These are phyloP conservation scores for Margaritispora aquatica DNA, from an alignment of 495 filamentous ascomycete genomes.

Conservation along the genomic window DNA sequence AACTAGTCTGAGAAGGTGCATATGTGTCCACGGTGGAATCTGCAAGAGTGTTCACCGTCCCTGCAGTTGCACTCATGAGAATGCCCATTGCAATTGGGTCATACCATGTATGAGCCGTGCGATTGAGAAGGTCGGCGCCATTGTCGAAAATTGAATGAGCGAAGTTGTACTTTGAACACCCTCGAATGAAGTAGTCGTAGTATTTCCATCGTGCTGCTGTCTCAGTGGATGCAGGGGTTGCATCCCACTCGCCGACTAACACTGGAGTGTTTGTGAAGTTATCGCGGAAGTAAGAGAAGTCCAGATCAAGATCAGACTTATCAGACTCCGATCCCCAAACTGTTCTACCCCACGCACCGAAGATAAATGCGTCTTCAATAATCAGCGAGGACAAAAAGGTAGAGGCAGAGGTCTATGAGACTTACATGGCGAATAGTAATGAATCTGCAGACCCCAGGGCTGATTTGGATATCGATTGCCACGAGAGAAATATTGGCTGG, in stretches of 20 bases:
- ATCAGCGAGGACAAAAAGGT: not conserved
- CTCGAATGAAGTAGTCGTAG: constrained; percentile 45
- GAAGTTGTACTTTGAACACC: constrained; percentile 38
- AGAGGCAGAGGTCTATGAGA: not conserved
- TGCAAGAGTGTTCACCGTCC: constrained; percentile 43
- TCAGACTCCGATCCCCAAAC: constrained; percentile 53
- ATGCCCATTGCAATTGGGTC: constrained; percentile 44
- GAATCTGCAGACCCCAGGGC: constrained; percentile 57
- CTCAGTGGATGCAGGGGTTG: constrained; percentile 42
- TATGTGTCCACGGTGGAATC: constrained; percentile 43
- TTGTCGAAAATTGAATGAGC: constrained; percentile 53
- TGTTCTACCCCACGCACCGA: constrained; percentile 40
- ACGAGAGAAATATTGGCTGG: constrained; percentile 45
- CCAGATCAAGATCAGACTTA: constrained; percentile 39
- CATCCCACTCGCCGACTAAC: constrained; percentile 52
- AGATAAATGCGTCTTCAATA: constrained; percentile 22
- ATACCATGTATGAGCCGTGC: constrained; percentile 39
- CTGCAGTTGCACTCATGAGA: constrained; percentile 36
- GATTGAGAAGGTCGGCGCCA: constrained; percentile 41
- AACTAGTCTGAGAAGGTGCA: constrained; percentile 39
- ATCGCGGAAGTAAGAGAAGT: constrained; percentile 41
- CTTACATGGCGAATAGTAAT: constrained; percentile 51
- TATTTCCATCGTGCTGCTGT: constrained; percentile 52
- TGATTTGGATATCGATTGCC: constrained; percentile 44
- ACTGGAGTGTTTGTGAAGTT: constrained; percentile 51